Conservation (phyloP, 1,284 basidiomycete species). For the Pyrrhoderma lamaoense region DNA sequence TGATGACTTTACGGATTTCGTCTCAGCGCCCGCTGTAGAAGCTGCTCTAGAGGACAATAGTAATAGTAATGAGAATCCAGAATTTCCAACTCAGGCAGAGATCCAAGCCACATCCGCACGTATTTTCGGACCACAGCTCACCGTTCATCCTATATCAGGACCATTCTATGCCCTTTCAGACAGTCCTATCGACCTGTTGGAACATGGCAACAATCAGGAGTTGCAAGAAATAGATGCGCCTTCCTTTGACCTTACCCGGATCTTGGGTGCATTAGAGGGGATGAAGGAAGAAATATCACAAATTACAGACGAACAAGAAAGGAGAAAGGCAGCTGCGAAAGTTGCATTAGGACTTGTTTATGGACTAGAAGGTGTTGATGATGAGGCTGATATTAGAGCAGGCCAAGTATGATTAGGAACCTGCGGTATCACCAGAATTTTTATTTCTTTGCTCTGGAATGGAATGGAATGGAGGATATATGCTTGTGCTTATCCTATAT, state of each 20-base stretch:
- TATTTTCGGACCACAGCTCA: slow-evolving; percentile 42
- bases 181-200: slow-evolving; percentile 2
- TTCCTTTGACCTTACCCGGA: slow-evolving; percentile 55
- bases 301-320: slow-evolving; percentile 56
- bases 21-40: slow-evolving; percentile 43
- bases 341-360: slow-evolving; percentile 70
- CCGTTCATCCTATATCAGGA: background rate
- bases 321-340: slow-evolving; percentile 58
- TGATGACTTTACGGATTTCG: slow-evolving; percentile 70
- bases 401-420: too few relatives aligned
- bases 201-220: slow-evolving; percentile 9
- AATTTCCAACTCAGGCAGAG: slow-evolving; percentile 43
- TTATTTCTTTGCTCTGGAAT: too few relatives aligned
- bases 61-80: slow-evolving; percentile 30
- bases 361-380: slow-evolving; percentile 38
- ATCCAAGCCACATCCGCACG: slow-evolving; percentile 43
- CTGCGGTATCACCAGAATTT: too few relatives aligned
- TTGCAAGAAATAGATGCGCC: slow-evolving; percentile 31
- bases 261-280: slow-evolving; percentile 55
- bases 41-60: slow-evolving; percentile 10
- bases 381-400: too few relatives aligned
- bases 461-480: too few relatives aligned
- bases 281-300: slow-evolving; percentile 68
- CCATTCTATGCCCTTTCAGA: slow-evolving; percentile 8
- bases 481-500: too few relatives aligned